phyloP scores from a whole-genome alignment of 768 basidiomycete genomes.

The Pisolithus marmoratus region DNA sequence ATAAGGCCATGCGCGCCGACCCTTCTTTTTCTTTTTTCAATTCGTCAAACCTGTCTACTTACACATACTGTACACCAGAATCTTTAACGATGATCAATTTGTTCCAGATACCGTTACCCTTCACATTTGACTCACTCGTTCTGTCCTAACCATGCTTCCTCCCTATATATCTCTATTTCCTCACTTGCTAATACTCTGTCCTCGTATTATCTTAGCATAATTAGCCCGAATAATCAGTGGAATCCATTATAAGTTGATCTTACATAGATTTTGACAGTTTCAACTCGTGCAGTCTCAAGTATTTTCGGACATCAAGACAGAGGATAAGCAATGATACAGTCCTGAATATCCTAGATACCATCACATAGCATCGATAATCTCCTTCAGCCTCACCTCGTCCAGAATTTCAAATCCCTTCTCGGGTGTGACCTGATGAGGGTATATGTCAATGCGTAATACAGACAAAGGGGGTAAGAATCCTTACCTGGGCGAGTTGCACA shows the following conservation, averaged over 20 bases:
- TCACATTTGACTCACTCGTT: not conserved
- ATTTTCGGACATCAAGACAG: too few relatives aligned
- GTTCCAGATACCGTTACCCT: not conserved
- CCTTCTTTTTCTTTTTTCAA: conserved; percentile 4
- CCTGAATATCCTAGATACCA: conserved; percentile 2
- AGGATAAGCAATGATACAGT: conserved; percentile 11
- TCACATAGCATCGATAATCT: conserved; percentile 81
- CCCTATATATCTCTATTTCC: conserved; percentile 3
- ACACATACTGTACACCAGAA: not conserved
- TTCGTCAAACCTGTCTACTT: conserved; percentile 4
- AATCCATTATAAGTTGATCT: not conserved
- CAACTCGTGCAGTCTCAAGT: too few relatives aligned
- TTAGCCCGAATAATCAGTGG: not conserved
- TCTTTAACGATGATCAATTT: not conserved
- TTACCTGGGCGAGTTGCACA: conserved; percentile 90
- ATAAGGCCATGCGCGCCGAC: conserved; percentile 1
- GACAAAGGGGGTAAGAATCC: conserved; percentile 13
- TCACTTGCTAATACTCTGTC: conserved; percentile 12
- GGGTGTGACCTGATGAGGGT: conserved; percentile 59
- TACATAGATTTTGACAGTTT: too few relatives aligned
- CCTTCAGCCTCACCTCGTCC: conserved; percentile 73
- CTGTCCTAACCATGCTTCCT: not conserved
- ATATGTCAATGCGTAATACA: not conserved
- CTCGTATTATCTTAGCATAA: conserved; percentile 1
- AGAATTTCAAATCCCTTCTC: conserved; percentile 86